Evolutionary conservation across 75 land plant genomes (phyloP).

Genomic region (Sequoia sempervirens): DNA sequence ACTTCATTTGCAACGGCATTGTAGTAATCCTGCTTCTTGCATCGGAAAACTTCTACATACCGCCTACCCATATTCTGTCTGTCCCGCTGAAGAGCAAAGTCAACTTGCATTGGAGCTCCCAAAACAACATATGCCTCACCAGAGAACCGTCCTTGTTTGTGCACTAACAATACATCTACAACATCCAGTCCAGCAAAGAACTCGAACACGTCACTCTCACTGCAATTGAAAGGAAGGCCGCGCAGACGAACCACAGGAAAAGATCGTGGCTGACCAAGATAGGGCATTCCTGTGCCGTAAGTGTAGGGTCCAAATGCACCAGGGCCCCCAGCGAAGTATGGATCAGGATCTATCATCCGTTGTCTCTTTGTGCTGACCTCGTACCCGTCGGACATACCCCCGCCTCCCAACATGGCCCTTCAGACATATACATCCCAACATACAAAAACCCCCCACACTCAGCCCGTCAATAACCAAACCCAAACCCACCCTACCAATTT

Average conservation of each 20-base stretch:
- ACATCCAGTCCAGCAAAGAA: no score
- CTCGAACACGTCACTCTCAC: no score
- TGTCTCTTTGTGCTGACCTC: conserved; percentile 88
- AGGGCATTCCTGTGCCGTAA: conserved; percentile 32
- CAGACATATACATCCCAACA: conserved; percentile 30
- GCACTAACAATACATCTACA: conserved; percentile 73
- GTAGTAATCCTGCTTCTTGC: conserved; percentile 91
- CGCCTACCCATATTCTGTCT: conserved; percentile 73
- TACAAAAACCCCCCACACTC: conserved; percentile 47
- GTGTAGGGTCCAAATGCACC: conserved; percentile 24
- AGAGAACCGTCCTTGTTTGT: conserved; percentile 62
- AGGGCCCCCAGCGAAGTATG: conserved; percentile 60
- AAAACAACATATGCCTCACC: conserved; percentile 84
- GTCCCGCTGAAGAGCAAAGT: conserved; percentile 3
- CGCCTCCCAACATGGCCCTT: conserved; percentile 75
- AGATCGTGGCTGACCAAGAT: conserved; percentile 20
- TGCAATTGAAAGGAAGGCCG: no score
- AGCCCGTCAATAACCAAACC: conserved; percentile 44
- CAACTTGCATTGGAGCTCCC: conserved; percentile 76
- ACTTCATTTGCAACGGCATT: conserved; percentile 84
- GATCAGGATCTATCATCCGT: conserved; percentile 71
- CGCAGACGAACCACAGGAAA: conserved; percentile 71
- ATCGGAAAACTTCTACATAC: conserved; percentile 90
- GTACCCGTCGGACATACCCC: conserved; percentile 91
- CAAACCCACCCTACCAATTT: conserved; percentile 45